Evolutionary conservation across 257 asterid genomes (phyloP).

Genomic region (Ehretia macrophylla): DNA sequence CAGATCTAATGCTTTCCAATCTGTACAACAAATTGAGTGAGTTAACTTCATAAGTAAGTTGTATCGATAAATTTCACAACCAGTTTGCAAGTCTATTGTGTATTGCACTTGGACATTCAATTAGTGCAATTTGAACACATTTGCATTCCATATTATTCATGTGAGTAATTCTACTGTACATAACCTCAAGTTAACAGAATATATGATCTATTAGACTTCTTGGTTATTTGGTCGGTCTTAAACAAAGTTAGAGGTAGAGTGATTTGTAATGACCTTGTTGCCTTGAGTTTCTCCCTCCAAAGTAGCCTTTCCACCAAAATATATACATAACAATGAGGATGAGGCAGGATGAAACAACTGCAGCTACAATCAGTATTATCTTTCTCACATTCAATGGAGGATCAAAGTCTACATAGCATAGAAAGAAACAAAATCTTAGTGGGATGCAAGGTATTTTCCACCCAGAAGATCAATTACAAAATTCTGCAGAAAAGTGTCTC

Average conservation of each 20-base stretch:
- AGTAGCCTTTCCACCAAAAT: conserved; percentile 33
- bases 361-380: conserved; percentile 30
- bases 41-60: neutral
- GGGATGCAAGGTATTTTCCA: neutral
- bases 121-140: too few species aligned
- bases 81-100: too few species aligned
- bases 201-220: too few species aligned
- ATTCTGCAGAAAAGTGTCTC: too few species aligned
- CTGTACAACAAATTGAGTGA: conserved; percentile 43
- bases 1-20: conserved; percentile 49
- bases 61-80: too few species aligned
- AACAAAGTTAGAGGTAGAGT: neutral
- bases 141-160: conserved; percentile 1
- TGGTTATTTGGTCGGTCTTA: neutral
- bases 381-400: conserved; percentile 40
- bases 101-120: too few species aligned
- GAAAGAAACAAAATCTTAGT: too few species aligned
- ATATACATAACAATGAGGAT: conserved; percentile 22
- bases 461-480: neutral
- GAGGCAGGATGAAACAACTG: conserved; percentile 20
- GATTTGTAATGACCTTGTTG: conserved; percentile 43
- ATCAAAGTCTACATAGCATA: conserved; percentile 31
- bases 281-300: conserved; percentile 32
- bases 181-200: too few species aligned
- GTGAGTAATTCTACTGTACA: neutral